phyloP scores from a whole-genome alignment of 192 early-diverging fungal genomes.

The Coemansia sp. region DNA sequence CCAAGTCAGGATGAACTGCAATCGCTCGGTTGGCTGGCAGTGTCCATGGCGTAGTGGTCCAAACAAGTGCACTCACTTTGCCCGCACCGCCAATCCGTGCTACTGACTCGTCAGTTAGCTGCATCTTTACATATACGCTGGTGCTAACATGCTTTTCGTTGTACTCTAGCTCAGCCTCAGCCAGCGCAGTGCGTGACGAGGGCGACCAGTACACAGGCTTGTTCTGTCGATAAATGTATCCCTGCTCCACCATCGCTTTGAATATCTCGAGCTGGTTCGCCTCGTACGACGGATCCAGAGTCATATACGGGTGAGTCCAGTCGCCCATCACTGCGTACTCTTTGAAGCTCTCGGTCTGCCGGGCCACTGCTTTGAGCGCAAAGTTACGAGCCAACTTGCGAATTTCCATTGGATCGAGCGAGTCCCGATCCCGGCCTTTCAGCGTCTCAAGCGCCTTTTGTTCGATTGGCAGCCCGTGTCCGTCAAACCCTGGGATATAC shows the following conservation, averaged over 20 bases:
- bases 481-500: conserved; percentile 80
- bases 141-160: conserved; percentile 70
- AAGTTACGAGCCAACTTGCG: conserved; percentile 56
- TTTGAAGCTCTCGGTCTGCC: conserved; percentile 60
- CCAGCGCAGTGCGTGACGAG: conserved; percentile 76
- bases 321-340: conserved; percentile 77
- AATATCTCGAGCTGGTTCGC: conserved; percentile 71
- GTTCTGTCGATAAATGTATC: conserved; percentile 73
- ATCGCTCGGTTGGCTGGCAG: conserved; percentile 75
- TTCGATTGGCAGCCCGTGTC: conserved; percentile 81
- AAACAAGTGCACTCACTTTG: conserved; percentile 57
- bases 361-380: conserved; percentile 60
- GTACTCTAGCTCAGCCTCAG: conserved; percentile 80
- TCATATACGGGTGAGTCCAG: conserved; percentile 69
- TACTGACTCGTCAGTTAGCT: conserved; percentile 38
- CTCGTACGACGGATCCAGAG: conserved; percentile 72
- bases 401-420: conserved; percentile 41
- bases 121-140: conserved; percentile 70
- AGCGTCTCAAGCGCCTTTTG: conserved; percentile 68
- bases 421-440: conserved; percentile 36
- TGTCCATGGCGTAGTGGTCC: conserved; percentile 85
- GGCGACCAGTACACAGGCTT: conserved; percentile 86
- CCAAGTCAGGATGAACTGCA: conserved; percentile 64
- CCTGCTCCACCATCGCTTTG: conserved; percentile 68
- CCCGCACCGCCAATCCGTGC: conserved; percentile 13